phyloP scores from a whole-genome alignment of 2,329 filamentous ascomycete genomes.

The Paracoccidioides brasiliensis region DNA sequence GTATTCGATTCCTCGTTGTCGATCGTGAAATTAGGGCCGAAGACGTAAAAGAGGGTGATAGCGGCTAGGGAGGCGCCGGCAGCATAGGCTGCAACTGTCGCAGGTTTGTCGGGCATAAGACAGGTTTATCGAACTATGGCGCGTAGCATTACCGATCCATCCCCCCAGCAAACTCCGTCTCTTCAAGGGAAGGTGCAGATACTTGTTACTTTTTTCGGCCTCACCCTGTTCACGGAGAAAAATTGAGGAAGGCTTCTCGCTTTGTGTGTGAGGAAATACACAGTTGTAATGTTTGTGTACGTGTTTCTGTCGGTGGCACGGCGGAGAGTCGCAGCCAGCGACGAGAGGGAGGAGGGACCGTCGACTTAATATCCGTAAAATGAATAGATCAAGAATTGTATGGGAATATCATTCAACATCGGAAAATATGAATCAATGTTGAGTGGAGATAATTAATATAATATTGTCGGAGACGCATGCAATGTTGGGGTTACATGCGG shows the following conservation, averaged over 20 bases:
- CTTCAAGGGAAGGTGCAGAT: not conserved
- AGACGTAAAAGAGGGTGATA: conserved; percentile 90
- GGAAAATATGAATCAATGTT: not conserved
- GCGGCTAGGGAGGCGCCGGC: conserved; percentile 91
- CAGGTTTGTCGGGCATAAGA: conserved; percentile 66
- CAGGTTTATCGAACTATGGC: not conserved
- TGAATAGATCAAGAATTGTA: not conserved
- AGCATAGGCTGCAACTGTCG: conserved; percentile 81
- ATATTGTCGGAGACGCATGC: not conserved
- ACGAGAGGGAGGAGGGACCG: not conserved
- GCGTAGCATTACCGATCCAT: not conserved
- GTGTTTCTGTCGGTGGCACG: not conserved
- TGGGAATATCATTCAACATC: not conserved
- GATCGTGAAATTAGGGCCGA: conserved; percentile 92
- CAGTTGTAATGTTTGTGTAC: not conserved
- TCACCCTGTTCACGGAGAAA: not conserved
- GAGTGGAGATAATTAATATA: too few species aligned
- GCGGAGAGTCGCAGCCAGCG: not conserved
- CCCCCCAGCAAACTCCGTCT: not conserved
- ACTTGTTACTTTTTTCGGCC: not conserved
- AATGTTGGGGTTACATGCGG: not conserved
- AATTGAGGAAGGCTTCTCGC: not conserved
- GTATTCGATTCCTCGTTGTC: conserved; percentile 57
- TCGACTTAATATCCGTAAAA: not conserved
- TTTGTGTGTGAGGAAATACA: not conserved